phyloP scores from a whole-genome alignment of 805 yeast species.

The Spathaspora girioi region DNA sequence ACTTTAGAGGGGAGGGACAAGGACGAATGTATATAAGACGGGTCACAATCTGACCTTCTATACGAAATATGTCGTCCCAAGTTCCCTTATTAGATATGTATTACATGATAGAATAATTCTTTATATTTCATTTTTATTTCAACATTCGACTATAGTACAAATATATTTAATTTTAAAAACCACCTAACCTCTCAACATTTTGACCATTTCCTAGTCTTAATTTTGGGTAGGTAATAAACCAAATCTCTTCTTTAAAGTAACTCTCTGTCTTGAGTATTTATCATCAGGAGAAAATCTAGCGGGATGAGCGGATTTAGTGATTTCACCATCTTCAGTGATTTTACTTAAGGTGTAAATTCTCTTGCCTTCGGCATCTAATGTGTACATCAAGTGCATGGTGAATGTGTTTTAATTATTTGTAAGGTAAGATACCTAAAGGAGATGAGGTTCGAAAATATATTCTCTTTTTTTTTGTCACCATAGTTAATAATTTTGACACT shows the following conservation, averaged over 20 bases:
- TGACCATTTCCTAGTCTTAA: constrained; percentile 5
- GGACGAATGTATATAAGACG: no score
- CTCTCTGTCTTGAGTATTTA: constrained; percentile 98
- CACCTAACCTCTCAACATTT: not conserved
- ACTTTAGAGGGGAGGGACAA: no score
- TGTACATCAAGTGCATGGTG: constrained; percentile 98
- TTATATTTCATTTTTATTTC: not conserved
- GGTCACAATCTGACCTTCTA: no score
- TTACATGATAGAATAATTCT: not conserved
- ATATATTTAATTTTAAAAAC: not conserved
- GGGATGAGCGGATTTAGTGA: constrained; percentile 98
- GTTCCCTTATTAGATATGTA: not conserved
- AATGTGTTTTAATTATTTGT: not conserved
- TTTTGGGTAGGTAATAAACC: constrained; percentile 84
- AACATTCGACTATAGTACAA: not conserved
- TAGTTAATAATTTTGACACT: not conserved
- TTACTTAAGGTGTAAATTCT: constrained; percentile 91
- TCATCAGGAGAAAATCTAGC: constrained; percentile 99
- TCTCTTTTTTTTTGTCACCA: not conserved
- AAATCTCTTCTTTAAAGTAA: constrained; percentile 92
- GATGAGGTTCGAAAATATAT: not conserved
- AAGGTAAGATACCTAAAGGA: not conserved
- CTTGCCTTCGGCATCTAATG: constrained; percentile 90
- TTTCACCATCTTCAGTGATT: constrained; percentile 78
- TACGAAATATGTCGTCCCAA: not conserved